Conservation (phyloP, 805 yeast genomes). For the Candida hispaniensis region DNA sequence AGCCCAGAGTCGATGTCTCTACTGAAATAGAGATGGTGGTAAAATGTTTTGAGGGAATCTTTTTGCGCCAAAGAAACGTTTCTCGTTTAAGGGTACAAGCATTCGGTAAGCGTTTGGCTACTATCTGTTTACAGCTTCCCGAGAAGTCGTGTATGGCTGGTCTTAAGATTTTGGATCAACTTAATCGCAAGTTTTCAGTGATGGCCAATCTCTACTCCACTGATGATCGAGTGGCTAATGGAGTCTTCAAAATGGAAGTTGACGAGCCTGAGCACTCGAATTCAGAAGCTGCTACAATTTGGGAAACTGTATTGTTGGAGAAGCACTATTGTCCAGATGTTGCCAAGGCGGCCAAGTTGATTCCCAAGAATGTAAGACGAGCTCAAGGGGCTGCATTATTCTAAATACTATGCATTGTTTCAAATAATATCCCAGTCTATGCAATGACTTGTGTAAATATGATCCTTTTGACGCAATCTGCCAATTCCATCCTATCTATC, state of each 20-base stretch:
- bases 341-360: slow-evolving; percentile 43
- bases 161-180: slow-evolving; percentile 65
- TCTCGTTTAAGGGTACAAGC: slow-evolving; percentile 43
- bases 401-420: too few relatives aligned
- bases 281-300: slow-evolving; percentile 77
- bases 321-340: slow-evolving; percentile 78
- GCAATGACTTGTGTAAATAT: too few relatives aligned
- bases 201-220: slow-evolving; percentile 70
- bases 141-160: slow-evolving; percentile 77
- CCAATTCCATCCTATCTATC: too few relatives aligned
- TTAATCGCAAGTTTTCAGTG: slow-evolving; percentile 60
- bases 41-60: slow-evolving; percentile 66
- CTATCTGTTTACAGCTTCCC: slow-evolving; percentile 61
- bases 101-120: slow-evolving; percentile 70
- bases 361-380: slow-evolving; percentile 16
- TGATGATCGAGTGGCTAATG: slow-evolving; percentile 80
- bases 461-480: too few relatives aligned
- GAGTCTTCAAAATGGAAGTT: slow-evolving; percentile 55
- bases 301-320: slow-evolving; percentile 75
- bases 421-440: too few relatives aligned
- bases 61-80: slow-evolving; percentile 29
- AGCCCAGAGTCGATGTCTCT: slow-evolving; percentile 65
- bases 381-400: too few relatives aligned
- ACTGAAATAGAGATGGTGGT: slow-evolving; percentile 80
- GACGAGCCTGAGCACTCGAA: slow-evolving; percentile 66